These are phyloP conservation scores for Musa troglodytarum DNA, from an alignment of 176 grass and related monocot species.

Conservation along the genomic window DNA sequence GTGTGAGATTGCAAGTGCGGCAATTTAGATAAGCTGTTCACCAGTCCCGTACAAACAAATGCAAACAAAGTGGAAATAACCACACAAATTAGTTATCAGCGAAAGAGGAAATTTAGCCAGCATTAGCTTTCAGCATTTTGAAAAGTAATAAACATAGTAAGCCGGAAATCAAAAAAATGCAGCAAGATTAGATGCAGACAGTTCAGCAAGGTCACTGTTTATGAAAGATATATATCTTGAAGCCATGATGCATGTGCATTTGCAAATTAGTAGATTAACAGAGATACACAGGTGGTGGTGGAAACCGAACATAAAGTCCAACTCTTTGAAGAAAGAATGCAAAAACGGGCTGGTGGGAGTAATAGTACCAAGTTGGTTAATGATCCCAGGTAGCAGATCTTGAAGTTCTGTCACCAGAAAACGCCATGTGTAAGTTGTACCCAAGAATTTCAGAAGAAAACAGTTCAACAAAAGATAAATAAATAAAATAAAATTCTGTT, in stretches of 20 bases:
- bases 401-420: slow-evolving; percentile 63
- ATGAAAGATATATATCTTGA: not conserved
- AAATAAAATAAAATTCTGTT: not conserved
- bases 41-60: not conserved
- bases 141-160: not conserved
- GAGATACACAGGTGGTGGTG: not conserved
- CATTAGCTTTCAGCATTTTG: not conserved
- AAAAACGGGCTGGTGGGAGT: not conserved
- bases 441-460: not conserved
- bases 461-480: not conserved
- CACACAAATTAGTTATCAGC: too few relatives aligned
- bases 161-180: not conserved
- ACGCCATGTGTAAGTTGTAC: not conserved
- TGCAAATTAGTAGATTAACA: not conserved
- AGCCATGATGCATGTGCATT: not conserved
- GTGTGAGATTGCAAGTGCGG: not conserved
- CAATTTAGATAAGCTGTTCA: not conserved
- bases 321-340: not conserved
- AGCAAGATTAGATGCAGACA: not conserved
- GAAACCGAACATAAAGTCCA: not conserved
- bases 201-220: too few relatives aligned
- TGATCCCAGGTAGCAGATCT: slow-evolving; percentile 84
- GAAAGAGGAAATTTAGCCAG: not conserved
- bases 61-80: not conserved
- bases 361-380: slow-evolving; percentile 79